Percentiles rank a stretch among this genome's conserved stretches.
Conservation (phyloP, 164 flowering plant species). For the Magnolia officinalis region DNA sequence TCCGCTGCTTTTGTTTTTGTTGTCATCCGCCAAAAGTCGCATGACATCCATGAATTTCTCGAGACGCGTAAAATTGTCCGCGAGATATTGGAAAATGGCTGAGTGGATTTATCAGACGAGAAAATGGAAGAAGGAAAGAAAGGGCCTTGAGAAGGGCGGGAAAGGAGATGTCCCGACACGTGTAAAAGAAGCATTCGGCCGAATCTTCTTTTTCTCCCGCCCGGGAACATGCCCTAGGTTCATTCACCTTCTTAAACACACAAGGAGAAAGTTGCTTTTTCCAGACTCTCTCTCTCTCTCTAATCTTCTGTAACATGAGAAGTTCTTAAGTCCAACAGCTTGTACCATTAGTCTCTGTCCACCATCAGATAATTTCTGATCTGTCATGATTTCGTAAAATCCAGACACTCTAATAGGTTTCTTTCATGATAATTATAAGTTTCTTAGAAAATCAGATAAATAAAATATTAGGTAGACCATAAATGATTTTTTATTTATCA, state of each 20-base stretch:
- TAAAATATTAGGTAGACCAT: no score
- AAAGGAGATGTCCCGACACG: neutral
- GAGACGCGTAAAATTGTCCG: neutral
- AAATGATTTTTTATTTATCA: no score
- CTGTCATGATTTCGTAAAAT: no score
- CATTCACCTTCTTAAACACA: conserved; percentile 3
- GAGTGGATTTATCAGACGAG: neutral
- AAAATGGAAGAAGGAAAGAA: neutral
- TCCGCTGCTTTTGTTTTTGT: conserved; percentile 2
- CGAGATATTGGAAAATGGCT: neutral
- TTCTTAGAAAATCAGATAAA: no score
- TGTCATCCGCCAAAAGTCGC: conserved; percentile 25
- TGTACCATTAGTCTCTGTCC: no score
- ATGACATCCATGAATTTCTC: conserved; percentile 20
- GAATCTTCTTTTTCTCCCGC: conserved; percentile 8
- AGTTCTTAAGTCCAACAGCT: no score
- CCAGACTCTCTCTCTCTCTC: no score
- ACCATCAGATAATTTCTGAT: no score
- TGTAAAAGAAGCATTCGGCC: conserved; percentile 8
- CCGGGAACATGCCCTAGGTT: conserved; percentile 4
- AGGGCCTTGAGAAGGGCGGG: conserved; percentile 2
- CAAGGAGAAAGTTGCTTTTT: no score
- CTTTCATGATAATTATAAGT: no score
- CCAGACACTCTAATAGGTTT: no score
- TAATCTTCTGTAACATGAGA: no score